These are phyloP conservation scores for Cubamyces sp. DNA, from an alignment of 768 basidiomycete genomes.

Conservation along the genomic window DNA sequence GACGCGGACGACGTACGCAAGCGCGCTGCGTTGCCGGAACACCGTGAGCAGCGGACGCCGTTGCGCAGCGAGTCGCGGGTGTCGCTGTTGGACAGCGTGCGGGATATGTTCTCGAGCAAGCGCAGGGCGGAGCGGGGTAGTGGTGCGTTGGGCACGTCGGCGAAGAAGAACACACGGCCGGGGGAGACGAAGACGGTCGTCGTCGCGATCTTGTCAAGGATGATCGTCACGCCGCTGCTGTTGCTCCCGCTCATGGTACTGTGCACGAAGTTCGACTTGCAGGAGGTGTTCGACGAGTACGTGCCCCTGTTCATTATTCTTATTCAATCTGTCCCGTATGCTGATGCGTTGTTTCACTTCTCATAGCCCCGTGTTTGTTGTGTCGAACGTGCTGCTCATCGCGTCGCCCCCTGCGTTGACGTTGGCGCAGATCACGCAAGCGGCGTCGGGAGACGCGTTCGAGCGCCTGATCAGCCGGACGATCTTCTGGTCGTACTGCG, in stretches of 20 bases:
- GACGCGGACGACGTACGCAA: conserved; percentile 23
- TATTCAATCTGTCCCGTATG: not conserved
- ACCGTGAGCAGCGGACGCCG: conserved; percentile 25
- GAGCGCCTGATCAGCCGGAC: conserved; percentile 90
- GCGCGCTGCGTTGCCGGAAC: conserved; percentile 18
- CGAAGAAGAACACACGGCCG: conserved; percentile 34
- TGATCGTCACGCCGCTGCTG: conserved; percentile 82
- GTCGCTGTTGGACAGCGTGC: conserved; percentile 47
- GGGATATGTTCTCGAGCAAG: conserved; percentile 46
- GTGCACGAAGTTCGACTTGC: conserved; percentile 60
- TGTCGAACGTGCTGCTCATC: conserved; percentile 82
- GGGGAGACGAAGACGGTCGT: conserved; percentile 85
- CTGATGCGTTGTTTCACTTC: conserved; percentile 3
- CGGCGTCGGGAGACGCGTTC: conserved; percentile 84
- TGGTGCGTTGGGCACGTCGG: conserved; percentile 19
- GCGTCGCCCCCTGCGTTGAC: conserved; percentile 82
- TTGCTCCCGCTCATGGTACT: conserved; percentile 77
- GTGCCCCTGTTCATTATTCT: conserved; percentile 35
- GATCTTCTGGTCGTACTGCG: conserved; percentile 91
- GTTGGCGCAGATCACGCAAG: conserved; percentile 79
- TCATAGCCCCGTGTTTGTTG: conserved; percentile 81
- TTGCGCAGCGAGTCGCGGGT: conserved; percentile 31
- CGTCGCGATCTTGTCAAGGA: conserved; percentile 82
- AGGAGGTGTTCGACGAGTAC: conserved; percentile 75
- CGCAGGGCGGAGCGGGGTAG: conserved; percentile 25